A percentile compares a stretch with the other conserved stretches of the same genome.
phyloP scores from a whole-genome alignment of 129 eudicot genomes.

The Smallanthus sonchifolius region DNA sequence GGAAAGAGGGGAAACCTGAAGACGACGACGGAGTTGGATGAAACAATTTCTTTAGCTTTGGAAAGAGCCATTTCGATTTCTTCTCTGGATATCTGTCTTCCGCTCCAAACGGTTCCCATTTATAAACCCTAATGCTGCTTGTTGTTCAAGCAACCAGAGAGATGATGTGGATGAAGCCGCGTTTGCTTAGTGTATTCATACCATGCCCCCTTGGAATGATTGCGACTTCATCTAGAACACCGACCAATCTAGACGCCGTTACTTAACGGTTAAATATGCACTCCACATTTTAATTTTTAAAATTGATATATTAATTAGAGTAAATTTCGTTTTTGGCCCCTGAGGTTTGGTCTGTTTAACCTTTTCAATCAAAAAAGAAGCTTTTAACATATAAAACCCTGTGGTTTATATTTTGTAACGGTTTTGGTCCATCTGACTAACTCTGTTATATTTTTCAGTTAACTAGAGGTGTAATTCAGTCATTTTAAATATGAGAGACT shows the following conservation, averaged over 20 bases:
- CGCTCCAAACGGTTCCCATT: slow-evolving; percentile 66
- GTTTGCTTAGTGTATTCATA: slow-evolving; percentile 29
- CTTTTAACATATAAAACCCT: too few species aligned
- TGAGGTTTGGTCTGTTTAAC: too few species aligned
- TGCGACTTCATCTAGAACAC: background rate
- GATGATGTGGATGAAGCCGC: slow-evolving; percentile 24
- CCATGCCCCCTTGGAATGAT: background rate
- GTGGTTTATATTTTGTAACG: too few species aligned
- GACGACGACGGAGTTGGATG: slow-evolving; percentile 63
- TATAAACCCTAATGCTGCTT: slow-evolving; percentile 12
- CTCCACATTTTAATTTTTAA: too few species aligned
- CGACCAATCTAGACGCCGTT: background rate
- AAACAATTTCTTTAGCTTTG: slow-evolving; percentile 54
- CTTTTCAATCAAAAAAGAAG: too few species aligned
- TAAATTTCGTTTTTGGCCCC: too few species aligned
- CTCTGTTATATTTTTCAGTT: too few species aligned
- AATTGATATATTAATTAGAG: too few species aligned
- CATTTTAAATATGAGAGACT: too few species aligned
- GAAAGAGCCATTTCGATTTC: slow-evolving; percentile 62
- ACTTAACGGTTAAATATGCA: background rate
- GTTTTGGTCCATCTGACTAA: too few species aligned
- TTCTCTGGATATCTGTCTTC: slow-evolving; percentile 27
- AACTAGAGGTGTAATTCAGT: too few species aligned
- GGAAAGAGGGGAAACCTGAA: slow-evolving; percentile 55
- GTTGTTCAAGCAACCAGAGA: slow-evolving; percentile 2